Evolutionary conservation across 495 filamentous ascomycete genomes (phyloP).

Genomic region (Jackrogersella multiformis): DNA sequence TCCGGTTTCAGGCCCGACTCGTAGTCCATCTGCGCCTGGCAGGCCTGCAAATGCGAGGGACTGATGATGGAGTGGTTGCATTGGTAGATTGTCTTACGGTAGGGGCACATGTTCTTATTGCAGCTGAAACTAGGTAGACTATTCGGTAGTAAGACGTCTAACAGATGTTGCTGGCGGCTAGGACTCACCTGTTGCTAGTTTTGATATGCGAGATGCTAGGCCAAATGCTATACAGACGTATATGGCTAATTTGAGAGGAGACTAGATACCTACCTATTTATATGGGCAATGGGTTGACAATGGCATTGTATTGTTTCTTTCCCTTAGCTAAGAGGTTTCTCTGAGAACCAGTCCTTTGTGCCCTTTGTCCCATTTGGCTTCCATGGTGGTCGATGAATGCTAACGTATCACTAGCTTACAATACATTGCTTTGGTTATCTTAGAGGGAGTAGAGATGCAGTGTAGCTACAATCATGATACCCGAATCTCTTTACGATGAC

Average conservation of each 20-base stretch:
- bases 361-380: background rate
- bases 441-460: too few relatives aligned
- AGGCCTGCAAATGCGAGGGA: background rate
- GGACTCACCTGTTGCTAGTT: background rate
- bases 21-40: slow-evolving; percentile 1
- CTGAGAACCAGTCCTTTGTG: too few relatives aligned
- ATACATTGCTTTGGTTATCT: background rate
- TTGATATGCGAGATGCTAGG: background rate
- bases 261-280: background rate
- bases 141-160: background rate
- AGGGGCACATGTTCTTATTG: slow-evolving; percentile 19
- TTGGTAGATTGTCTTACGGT: slow-evolving; percentile 22
- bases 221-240: background rate
- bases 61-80: slow-evolving; percentile 28
- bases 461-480: too few relatives aligned
- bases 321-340: background rate
- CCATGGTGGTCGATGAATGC: background rate
- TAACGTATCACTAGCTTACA: background rate
- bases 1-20: background rate
- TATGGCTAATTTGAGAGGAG: background rate
- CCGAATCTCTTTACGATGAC: background rate
- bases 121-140: background rate
- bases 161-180: background rate
- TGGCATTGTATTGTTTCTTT: background rate
- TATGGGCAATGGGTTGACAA: background rate